phyloP scores from a whole-genome alignment of 805 yeast species.

The Starmerella apis region DNA sequence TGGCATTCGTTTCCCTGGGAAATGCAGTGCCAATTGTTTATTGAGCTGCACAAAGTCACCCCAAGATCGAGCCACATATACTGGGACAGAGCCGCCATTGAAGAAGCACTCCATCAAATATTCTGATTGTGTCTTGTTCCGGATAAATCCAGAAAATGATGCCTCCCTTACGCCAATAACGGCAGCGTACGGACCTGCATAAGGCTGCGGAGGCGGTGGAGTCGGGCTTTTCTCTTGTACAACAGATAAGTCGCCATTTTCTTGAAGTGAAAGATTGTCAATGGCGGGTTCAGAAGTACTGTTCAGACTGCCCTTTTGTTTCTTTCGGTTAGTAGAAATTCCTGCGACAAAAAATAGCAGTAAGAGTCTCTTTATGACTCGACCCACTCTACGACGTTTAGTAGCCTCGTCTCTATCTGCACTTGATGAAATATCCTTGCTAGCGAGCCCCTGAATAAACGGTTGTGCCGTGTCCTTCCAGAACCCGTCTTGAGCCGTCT shows the following conservation, averaged over 20 bases:
- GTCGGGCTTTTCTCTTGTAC: not conserved
- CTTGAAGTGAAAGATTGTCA: conserved; percentile 19
- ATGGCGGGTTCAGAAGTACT: conserved; percentile 9
- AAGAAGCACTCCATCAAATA: conserved; percentile 28
- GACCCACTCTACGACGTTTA: conserved; percentile 53
- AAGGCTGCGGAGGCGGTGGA: conserved; percentile 25
- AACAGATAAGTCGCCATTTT: conserved; percentile 7
- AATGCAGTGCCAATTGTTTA: conserved; percentile 38
- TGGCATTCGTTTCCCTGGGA: conserved; percentile 61
- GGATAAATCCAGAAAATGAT: conserved; percentile 27
- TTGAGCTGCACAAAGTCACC: conserved; percentile 56
- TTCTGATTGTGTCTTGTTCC: conserved; percentile 29
- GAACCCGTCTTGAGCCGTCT: conserved; percentile 46
- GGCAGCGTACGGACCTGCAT: conserved; percentile 54
- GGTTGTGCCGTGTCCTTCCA: conserved; percentile 76
- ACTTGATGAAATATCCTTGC: conserved; percentile 58
- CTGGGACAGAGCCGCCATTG: conserved; percentile 27
- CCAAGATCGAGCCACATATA: conserved; percentile 53
- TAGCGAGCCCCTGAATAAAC: conserved; percentile 68
- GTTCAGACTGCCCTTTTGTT: conserved; percentile 4
- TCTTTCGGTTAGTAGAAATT: conserved; percentile 50
- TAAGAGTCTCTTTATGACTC: conserved; percentile 52
- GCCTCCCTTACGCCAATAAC: conserved; percentile 51
- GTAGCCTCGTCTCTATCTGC: conserved; percentile 68
- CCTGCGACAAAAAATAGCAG: conserved; percentile 67